Evolutionary conservation across 2,329 filamentous ascomycete genomes (phyloP).

Genomic region (Fusarium dimerum): DNA sequence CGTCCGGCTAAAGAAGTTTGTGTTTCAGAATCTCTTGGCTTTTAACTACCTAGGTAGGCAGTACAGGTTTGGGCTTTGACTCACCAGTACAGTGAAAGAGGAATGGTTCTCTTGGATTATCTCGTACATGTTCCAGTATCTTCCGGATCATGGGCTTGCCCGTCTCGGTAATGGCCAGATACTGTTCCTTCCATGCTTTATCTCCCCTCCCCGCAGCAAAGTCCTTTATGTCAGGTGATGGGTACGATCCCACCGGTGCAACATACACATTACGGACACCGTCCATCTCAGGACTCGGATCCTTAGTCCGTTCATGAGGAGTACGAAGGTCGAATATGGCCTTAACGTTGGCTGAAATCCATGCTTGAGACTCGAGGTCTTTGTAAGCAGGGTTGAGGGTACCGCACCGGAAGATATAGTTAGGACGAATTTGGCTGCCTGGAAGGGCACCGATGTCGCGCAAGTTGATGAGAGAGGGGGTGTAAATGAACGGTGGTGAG

Average conservation of each 20-base stretch:
- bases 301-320: conserved; percentile 40
- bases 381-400: conserved; percentile 37
- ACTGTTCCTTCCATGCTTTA: conserved; percentile 47
- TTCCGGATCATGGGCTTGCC: conserved; percentile 45
- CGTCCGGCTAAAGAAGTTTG: conserved; percentile 45
- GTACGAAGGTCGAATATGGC: conserved; percentile 55
- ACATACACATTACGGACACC: conserved; percentile 51
- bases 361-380: conserved; percentile 35
- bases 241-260: conserved; percentile 36
- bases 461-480: conserved; percentile 52
- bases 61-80: conserved; percentile 8
- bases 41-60: no score
- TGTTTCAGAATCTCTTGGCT: background rate
- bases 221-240: conserved; percentile 37
- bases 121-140: conserved; percentile 50
- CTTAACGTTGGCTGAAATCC: conserved; percentile 40
- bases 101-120: conserved; percentile 46
- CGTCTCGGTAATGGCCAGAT: conserved; percentile 45
- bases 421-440: conserved; percentile 41
- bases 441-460: conserved; percentile 51
- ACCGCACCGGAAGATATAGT: conserved; percentile 49
- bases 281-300: conserved; percentile 46
- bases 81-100: conserved; percentile 57
- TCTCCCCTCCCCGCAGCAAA: conserved; percentile 50
- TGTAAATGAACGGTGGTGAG: conserved; percentile 47